phyloP scores from a whole-genome alignment of 2,329 filamentous ascomycete genomes.

The Dendrostoma leiphaemia region DNA sequence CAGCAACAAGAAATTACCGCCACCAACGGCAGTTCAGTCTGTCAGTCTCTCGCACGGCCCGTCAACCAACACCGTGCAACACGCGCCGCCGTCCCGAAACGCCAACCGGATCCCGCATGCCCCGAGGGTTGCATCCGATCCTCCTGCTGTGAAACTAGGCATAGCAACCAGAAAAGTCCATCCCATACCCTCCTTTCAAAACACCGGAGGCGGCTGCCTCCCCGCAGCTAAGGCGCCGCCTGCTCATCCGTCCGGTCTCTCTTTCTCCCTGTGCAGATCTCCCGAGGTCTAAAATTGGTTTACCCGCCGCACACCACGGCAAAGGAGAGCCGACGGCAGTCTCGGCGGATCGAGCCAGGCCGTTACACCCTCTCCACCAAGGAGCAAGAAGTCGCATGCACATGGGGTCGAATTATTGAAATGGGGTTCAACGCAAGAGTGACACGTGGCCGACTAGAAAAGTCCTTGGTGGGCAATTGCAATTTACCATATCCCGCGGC shows the following conservation, averaged over 20 bases:
- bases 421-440: no score
- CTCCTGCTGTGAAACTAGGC: not conserved
- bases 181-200: not conserved
- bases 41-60: not conserved
- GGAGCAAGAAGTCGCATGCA: not conserved
- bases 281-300: not conserved
- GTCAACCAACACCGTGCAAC: not conserved
- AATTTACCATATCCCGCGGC: no score
- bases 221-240: not conserved
- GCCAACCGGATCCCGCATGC: not conserved
- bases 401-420: not conserved
- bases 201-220: not conserved
- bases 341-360: not conserved
- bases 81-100: not conserved
- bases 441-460: no score
- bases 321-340: no score
- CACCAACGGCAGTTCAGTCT: not conserved
- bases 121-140: not conserved
- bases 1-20: no score
- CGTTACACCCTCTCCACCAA: not conserved
- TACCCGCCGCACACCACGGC: no score
- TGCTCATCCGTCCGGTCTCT: no score
- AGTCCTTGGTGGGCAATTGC: no score
- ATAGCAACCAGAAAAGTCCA: no score
- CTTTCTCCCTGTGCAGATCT: not conserved